phyloP scores from a whole-genome alignment of 768 basidiomycete genomes.

The Calocera cornea region DNA sequence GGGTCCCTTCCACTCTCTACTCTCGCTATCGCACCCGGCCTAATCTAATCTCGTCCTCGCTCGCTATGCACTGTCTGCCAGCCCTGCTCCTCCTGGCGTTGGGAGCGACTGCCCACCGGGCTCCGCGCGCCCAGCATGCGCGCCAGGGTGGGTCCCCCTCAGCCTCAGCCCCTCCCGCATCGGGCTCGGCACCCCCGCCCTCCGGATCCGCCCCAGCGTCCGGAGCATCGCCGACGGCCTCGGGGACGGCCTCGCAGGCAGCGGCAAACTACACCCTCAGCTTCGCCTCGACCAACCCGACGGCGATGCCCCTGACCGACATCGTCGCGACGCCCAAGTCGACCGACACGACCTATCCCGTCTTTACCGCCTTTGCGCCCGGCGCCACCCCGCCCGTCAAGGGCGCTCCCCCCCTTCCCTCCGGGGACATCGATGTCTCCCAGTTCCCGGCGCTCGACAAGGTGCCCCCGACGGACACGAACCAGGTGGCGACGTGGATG shows the following conservation, averaged over 20 bases:
- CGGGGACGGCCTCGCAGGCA: not conserved
- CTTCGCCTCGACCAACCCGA: constrained; percentile 42
- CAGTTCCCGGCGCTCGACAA: constrained; percentile 55
- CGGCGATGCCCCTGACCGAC: constrained; percentile 41
- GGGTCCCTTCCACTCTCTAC: not conserved
- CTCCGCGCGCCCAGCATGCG: not conserved
- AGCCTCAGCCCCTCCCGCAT: not conserved
- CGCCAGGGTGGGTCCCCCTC: not conserved
- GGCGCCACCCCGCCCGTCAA: constrained; percentile 44
- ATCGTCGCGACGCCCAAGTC: constrained; percentile 33
- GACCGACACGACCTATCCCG: constrained; percentile 32
- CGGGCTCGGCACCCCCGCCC: not conserved
- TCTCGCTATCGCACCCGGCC: not conserved
- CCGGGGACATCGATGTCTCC: constrained; percentile 28
- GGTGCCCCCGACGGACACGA: constrained; percentile 44
- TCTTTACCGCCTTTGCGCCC: constrained; percentile 35
- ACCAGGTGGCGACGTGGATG: constrained; percentile 58
- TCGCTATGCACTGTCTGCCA: not conserved
- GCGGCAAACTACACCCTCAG: constrained; percentile 24
- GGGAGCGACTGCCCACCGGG: not conserved
- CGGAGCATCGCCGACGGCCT: not conserved
- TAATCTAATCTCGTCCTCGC: not conserved
- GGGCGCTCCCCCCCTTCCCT: constrained; percentile 39
- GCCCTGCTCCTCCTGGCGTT: not conserved
- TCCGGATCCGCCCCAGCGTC: not conserved